These are phyloP conservation scores for Albophoma yamanashiensis DNA, from an alignment of 2,329 filamentous ascomycete genomes.

Conservation along the genomic window DNA sequence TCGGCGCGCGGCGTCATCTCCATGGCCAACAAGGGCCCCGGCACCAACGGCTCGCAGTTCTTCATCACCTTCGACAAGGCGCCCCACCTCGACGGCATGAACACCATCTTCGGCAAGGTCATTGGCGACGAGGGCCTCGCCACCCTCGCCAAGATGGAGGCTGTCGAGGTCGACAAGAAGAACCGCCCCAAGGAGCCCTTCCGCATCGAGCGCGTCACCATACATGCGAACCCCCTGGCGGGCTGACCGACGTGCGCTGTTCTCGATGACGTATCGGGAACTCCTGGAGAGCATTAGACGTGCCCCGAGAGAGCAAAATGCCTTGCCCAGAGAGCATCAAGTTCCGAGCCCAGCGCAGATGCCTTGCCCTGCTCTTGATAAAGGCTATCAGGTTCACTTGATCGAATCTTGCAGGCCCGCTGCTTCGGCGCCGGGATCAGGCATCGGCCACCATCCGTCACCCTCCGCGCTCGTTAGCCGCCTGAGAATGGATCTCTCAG, in stretches of 20 bases:
- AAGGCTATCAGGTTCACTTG: not conserved
- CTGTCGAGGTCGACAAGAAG: slow-evolving; percentile 66
- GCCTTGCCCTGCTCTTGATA: not conserved
- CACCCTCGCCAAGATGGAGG: slow-evolving; percentile 62
- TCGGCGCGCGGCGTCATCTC: slow-evolving; percentile 58
- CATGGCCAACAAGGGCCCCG: slow-evolving; percentile 70
- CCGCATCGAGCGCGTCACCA: slow-evolving; percentile 56
- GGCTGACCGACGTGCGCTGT: slow-evolving; percentile 25
- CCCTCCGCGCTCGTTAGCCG: not conserved
- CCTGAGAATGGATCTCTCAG: not conserved
- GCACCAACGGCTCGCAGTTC: slow-evolving; percentile 70
- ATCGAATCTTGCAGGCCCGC: not conserved
- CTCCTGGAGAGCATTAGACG: not conserved
- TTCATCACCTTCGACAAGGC: slow-evolving; percentile 71
- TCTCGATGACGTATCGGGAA: not conserved
- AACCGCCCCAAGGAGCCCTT: slow-evolving; percentile 57
- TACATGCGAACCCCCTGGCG: slow-evolving; percentile 74
- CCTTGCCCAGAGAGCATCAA: not conserved
- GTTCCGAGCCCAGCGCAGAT: not conserved
- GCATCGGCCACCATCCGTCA: not conserved
- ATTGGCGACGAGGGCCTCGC: slow-evolving; percentile 52
- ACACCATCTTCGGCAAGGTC: slow-evolving; percentile 73
- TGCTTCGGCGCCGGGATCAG: not conserved
- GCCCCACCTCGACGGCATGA: slow-evolving; percentile 71
- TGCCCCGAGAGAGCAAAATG: not conserved